Evolutionary conservation across 129 eudicot species (phyloP), one percentile per base, ranked within the genome.

Genomic region (Rutidosis leptorrhynchoides): DNA sequence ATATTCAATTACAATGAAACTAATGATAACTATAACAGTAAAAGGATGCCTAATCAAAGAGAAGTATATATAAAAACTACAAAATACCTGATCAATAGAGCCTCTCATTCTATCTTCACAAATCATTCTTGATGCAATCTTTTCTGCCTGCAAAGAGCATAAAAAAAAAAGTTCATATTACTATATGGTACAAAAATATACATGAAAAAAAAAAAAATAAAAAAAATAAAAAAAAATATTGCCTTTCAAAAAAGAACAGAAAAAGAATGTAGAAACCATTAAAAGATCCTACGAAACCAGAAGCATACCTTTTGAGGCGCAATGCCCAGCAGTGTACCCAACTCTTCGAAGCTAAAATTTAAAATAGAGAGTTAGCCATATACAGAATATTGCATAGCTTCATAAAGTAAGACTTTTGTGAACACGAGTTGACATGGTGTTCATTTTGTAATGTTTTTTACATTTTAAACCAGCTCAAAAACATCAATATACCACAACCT

Each of bases 51-150:
- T 2, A 40, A 40, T 11, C 46, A 40, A 40, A 40, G 5, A 40
- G 16, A 2, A 11, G 16, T 12, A 40, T 5, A 40, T 40, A 40
- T 40, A 40, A 40, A 64, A 35, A 35, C n/a, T 15, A 67, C 19
- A 58, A 35, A 35, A 28, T 80, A 93, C 99, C 93, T 94, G 99
- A 75, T 94, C 99, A 69, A 94, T 86, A 14, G 99, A 94, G 21
- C 99, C 99, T 77, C 85, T 84, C 99, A 94, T 94, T 79, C 99
- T 83, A 68, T 94, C 99, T 81, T 94, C 99, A 35, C 66, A 89
- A 7, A 94, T 86, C 99, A 94, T 94, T 77, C 87, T 86, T 73
- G 99, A 94, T 26, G 99, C 99, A 62, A 94, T 94, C 78, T 94
- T 94, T 78, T 94, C 99, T 28, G 99, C 99, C 99, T 94, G 90